Conservation (phyloP, 441 rosid species). For the Gossypium gossypioides region DNA sequence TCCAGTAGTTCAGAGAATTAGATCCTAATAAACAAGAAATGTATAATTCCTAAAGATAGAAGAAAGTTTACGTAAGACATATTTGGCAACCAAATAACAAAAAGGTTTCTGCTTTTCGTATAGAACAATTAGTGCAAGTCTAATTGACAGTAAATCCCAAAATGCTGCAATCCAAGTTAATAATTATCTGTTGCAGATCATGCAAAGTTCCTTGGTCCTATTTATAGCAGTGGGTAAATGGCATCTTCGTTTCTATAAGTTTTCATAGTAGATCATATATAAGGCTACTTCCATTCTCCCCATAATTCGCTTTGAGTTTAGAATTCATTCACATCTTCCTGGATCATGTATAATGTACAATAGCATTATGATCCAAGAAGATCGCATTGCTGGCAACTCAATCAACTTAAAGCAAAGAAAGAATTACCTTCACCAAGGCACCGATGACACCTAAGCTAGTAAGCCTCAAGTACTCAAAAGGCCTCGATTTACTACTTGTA, state of each 20-base stretch:
- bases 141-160: too few relatives aligned
- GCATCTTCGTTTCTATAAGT: background rate
- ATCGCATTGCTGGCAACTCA: background rate
- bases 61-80: background rate
- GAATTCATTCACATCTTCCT: background rate
- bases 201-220: background rate
- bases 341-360: background rate
- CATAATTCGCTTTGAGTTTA: background rate
- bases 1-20: background rate
- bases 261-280: background rate
- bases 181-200: background rate
- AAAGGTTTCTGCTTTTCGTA: background rate
- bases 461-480: constrained; percentile 88
- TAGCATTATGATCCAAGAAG: background rate
- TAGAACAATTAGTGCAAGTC: background rate
- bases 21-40: background rate
- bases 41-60: background rate
- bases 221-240: background rate
- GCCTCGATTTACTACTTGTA: constrained; percentile 93
- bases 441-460: constrained; percentile 98
- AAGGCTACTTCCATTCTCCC: background rate
- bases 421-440: constrained; percentile 86
- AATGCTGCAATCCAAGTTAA: background rate
- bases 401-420: constrained; percentile 2
- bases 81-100: background rate